A percentile compares a stretch with the other conserved stretches of the same genome.
Conservation (phyloP, 352 stramenopile genomes). For the Phytophthora lateralis region DNA sequence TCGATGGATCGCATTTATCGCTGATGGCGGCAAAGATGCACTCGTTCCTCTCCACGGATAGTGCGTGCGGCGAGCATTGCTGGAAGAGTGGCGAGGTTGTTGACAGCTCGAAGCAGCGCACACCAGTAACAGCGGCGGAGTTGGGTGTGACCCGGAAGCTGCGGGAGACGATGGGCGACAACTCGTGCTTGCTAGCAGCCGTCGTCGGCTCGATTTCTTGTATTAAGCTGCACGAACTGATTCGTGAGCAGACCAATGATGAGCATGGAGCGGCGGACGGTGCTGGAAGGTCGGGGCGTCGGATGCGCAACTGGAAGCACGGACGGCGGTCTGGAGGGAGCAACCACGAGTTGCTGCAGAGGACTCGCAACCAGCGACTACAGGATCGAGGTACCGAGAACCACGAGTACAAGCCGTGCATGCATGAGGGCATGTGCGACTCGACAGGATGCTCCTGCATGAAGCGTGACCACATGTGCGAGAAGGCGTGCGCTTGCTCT, state of each 20-base stretch:
- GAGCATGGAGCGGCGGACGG: slow-evolving; percentile 3
- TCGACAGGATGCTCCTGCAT: slow-evolving; percentile 68
- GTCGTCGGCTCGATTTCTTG: slow-evolving; percentile 57
- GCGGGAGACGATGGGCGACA: slow-evolving; percentile 59
- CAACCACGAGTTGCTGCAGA: slow-evolving; percentile 65
- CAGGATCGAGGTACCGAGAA: slow-evolving; percentile 61
- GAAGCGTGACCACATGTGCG: slow-evolving; percentile 51
- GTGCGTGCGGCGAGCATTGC: slow-evolving; percentile 42
- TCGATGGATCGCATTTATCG: slow-evolving; percentile 51
- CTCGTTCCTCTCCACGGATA: slow-evolving; percentile 33
- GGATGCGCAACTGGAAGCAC: slow-evolving; percentile 50
- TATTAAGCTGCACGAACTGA: slow-evolving; percentile 46
- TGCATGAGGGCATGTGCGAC: slow-evolving; percentile 69
- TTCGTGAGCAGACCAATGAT: slow-evolving; percentile 39
- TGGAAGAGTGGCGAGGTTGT: slow-evolving; percentile 32
- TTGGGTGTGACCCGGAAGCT: slow-evolving; percentile 62
- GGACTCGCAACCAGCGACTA: slow-evolving; percentile 64
- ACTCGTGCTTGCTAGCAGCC: slow-evolving; percentile 66
- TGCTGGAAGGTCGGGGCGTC: slow-evolving; percentile 12
- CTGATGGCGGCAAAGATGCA: slow-evolving; percentile 51
- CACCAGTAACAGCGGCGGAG: slow-evolving; percentile 32
- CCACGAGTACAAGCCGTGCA: slow-evolving; percentile 79
- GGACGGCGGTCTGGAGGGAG: slow-evolving; percentile 41
- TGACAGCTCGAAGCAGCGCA: neutral
- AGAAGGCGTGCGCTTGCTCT: slow-evolving; percentile 49